These are phyloP conservation scores for Pythium monospermum DNA, from an alignment of 352 stramenopile genomes.

Conservation along the genomic window DNA sequence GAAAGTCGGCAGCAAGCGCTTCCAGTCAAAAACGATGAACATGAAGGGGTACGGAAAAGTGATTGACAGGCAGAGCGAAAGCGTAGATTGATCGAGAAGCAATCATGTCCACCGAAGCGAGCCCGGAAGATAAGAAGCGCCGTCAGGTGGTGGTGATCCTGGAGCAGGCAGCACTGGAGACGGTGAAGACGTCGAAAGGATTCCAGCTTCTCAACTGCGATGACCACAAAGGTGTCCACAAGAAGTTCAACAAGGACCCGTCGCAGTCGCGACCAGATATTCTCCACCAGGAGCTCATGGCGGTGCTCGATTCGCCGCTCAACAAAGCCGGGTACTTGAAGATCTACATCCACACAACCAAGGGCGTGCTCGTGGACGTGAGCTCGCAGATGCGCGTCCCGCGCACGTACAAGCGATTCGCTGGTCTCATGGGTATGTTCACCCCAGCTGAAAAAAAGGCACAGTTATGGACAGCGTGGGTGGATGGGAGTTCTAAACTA, in stretches of 20 bases:
- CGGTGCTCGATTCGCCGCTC: slow-evolving; percentile 97
- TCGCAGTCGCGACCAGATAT: slow-evolving; percentile 98
- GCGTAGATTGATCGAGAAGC: not conserved
- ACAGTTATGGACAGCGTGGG: too few relatives aligned
- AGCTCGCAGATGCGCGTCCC: slow-evolving; percentile 98
- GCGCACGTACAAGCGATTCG: slow-evolving; percentile 98
- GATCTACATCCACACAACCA: slow-evolving; percentile 96
- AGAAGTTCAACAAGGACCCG: slow-evolving; percentile 95
- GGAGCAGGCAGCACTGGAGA: slow-evolving; percentile 98
- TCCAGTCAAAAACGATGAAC: slow-evolving; percentile 18
- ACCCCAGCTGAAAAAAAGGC: too few relatives aligned
- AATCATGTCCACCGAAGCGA: slow-evolving; percentile 12
- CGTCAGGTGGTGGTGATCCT: slow-evolving; percentile 96
- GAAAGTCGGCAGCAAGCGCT: slow-evolving; percentile 12
- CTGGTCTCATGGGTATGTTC: slow-evolving; percentile 91
- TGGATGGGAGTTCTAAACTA: not conserved
- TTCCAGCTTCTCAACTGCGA: slow-evolving; percentile 99
- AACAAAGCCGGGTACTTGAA: slow-evolving; percentile 99
- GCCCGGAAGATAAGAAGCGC: slow-evolving; percentile 62
- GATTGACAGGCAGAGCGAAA: not conserved
- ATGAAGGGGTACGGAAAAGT: not conserved
- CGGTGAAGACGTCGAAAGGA: slow-evolving; percentile 98
- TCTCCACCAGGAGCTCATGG: slow-evolving; percentile 98
- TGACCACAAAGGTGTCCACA: slow-evolving; percentile 95
- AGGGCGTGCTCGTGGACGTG: slow-evolving; percentile 98